Percentiles rank a stretch among this genome's conserved stretches.
Conservation (phyloP, 2,329 filamentous ascomycete species). For the Aspergillus uvarum region DNA sequence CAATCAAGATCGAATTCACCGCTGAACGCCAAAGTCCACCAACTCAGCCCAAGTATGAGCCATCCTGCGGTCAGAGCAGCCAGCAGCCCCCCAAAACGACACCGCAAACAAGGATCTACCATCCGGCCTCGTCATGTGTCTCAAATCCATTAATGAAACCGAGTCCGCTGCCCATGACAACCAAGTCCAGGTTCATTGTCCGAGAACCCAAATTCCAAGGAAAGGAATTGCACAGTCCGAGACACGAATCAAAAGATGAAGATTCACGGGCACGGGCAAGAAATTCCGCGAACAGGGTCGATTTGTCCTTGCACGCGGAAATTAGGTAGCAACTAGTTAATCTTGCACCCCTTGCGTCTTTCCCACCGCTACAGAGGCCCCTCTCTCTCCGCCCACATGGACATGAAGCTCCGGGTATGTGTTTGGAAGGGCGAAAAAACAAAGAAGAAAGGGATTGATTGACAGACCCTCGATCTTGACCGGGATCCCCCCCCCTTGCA, state of each 20-base stretch:
- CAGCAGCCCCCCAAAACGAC: background rate
- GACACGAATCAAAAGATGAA: background rate
- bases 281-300: background rate
- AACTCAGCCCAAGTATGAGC: background rate
- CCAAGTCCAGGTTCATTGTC: background rate
- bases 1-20: background rate
- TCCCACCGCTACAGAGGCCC: background rate
- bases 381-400: conserved; percentile 10
- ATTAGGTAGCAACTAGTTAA: conserved; percentile 11
- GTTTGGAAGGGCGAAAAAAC: no score
- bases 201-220: background rate
- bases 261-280: background rate
- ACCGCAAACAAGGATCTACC: background rate
- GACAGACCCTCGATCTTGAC: background rate
- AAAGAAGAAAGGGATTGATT: background rate
- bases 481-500: conserved; percentile 3
- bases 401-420: background rate
- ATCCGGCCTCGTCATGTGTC: background rate
- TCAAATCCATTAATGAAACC: background rate
- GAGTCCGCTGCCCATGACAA: background rate
- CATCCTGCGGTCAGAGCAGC: background rate
- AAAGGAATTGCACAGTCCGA: no score
- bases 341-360: conserved; percentile 12
- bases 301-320: conserved; percentile 14
- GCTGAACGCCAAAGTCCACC: background rate